Conservation (phyloP, 108 stramenopile species). For the Skeletonema potamos region DNA sequence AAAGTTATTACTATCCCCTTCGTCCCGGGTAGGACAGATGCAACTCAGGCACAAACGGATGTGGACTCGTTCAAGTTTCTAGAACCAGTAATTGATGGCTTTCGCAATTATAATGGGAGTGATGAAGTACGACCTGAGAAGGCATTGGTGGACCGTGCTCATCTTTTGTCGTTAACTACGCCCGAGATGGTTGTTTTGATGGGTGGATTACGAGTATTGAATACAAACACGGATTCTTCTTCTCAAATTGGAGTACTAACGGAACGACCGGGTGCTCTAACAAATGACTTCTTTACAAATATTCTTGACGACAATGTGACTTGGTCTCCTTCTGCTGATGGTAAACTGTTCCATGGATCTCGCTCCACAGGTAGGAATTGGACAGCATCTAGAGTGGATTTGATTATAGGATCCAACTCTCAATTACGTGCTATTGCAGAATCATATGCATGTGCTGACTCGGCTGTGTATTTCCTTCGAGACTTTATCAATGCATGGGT, state of each 20-base stretch:
- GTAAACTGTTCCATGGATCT: constrained; percentile 52
- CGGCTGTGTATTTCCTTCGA: constrained; percentile 50
- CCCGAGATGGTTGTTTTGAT: constrained; percentile 73
- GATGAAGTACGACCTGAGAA: constrained; percentile 30
- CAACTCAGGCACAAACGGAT: constrained; percentile 61
- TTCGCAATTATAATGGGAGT: constrained; percentile 60
- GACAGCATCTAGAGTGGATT: constrained; percentile 60
- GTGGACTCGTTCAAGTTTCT: constrained; percentile 52
- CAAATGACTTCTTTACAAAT: constrained; percentile 69
- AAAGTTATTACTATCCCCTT: constrained; percentile 53
- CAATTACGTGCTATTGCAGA: constrained; percentile 70
- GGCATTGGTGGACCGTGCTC: constrained; percentile 64
- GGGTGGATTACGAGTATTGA: constrained; percentile 66
- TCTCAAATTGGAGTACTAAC: constrained; percentile 57
- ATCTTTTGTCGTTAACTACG: constrained; percentile 54
- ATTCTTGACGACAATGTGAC: constrained; percentile 54
- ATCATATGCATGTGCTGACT: constrained; percentile 48
- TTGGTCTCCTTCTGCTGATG: constrained; percentile 47
- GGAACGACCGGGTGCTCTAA: constrained; percentile 45
- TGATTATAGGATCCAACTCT: constrained; percentile 68
- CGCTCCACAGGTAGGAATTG: constrained; percentile 41
- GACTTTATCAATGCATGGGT: constrained; percentile 64
- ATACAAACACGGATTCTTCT: constrained; percentile 32
- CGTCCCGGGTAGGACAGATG: constrained; percentile 70
- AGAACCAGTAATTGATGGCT: constrained; percentile 61